phyloP scores from a whole-genome alignment of 805 yeast genomes.

The Monosporozyma unispora region DNA sequence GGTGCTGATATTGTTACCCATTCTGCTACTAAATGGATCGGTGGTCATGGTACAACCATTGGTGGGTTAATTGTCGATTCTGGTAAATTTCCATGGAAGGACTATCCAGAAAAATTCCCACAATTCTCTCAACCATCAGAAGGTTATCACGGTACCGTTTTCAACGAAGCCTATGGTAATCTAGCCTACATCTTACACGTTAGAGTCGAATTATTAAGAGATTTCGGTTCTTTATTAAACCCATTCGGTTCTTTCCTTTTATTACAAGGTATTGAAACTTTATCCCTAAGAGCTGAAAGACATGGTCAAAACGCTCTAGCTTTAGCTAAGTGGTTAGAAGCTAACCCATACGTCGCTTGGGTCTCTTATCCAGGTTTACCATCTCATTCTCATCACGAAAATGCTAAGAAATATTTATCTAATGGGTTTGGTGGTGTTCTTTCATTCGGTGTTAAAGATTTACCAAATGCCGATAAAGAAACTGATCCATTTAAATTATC shows the following conservation, averaged over 20 bases:
- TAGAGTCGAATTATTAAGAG: constrained; percentile 81
- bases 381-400: constrained; percentile 66
- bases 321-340: constrained; percentile 69
- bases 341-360: constrained; percentile 68
- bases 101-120: constrained; percentile 81
- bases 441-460: constrained; percentile 78
- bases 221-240: constrained; percentile 79
- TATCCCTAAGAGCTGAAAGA: constrained; percentile 89
- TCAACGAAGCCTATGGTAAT: constrained; percentile 74
- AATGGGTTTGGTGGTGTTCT: constrained; percentile 82
- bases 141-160: constrained; percentile 84
- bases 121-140: constrained; percentile 86
- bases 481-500: constrained; percentile 59
- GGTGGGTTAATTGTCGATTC: constrained; percentile 87
- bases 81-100: constrained; percentile 87
- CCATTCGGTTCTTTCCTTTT: constrained; percentile 85
- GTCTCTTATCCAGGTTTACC: constrained; percentile 89
- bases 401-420: constrained; percentile 72
- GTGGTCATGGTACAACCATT: constrained; percentile 93
- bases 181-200: constrained; percentile 71
- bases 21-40: constrained; percentile 96
- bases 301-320: constrained; percentile 75
- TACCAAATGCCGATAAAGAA: constrained; percentile 38
- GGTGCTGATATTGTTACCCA: constrained; percentile 91
- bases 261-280: constrained; percentile 88